These are phyloP conservation scores for Rosa chinensis DNA, from an alignment of 306 rosid species.

Conservation along the genomic window DNA sequence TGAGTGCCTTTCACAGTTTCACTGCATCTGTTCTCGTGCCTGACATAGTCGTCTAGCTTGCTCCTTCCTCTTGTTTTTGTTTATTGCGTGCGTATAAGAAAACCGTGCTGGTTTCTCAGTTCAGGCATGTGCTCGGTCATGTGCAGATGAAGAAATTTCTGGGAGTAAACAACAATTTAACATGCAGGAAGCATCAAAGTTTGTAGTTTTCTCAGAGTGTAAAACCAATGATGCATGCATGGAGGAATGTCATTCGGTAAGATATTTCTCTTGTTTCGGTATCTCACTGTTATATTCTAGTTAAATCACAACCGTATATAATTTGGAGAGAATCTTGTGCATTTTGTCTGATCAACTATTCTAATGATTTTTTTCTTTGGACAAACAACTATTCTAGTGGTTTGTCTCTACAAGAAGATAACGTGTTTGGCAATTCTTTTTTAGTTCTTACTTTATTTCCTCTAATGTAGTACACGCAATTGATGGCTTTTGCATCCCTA, in stretches of 20 bases:
- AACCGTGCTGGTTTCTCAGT: not conserved
- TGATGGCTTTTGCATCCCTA: too few relatives aligned
- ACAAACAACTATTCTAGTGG: too few relatives aligned
- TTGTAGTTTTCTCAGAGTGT: not conserved
- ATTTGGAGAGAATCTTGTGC: not conserved
- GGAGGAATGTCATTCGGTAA: not conserved
- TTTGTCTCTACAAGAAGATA: too few relatives aligned
- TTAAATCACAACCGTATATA: not conserved
- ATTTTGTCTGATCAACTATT: not conserved
- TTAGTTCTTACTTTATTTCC: too few relatives aligned
- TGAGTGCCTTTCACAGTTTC: slow-evolving; percentile 13
- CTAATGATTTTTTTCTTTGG: not conserved
- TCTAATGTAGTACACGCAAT: too few relatives aligned
- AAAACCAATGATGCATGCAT: not conserved
- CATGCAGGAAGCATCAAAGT: not conserved
- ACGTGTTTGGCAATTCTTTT: too few relatives aligned
- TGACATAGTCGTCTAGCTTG: not conserved
- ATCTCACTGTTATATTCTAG: not conserved
- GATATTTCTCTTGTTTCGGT: not conserved
- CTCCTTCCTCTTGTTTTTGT: not conserved
- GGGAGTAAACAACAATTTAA: not conserved
- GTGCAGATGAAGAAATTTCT: not conserved
- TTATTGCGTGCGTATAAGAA: not conserved
- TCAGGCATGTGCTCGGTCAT: not conserved
- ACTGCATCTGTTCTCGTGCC: slow-evolving; percentile 7